Conservation (phyloP, 108 stramenopile species). For the Aurantiochytrium sp. region DNA sequence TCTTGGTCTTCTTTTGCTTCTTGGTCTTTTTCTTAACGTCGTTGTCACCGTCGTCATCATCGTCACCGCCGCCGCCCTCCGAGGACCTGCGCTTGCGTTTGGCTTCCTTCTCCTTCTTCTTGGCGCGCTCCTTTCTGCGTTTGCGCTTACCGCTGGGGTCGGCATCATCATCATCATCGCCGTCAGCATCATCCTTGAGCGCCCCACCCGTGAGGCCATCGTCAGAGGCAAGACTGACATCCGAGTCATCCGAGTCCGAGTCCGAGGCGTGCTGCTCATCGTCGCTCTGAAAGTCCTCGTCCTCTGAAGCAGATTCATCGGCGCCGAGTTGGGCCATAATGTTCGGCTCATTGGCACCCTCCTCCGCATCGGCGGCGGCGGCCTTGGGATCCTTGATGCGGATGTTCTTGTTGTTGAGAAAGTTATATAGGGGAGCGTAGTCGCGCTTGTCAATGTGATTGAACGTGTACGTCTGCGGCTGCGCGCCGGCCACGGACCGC, state of each 20-base stretch:
- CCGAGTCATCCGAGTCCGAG: background rate
- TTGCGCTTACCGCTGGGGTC: background rate
- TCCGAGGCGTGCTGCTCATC: background rate
- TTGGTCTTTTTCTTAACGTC: background rate
- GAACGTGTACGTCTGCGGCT: conserved; percentile 38
- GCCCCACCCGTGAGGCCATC: background rate
- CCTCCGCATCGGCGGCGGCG: background rate
- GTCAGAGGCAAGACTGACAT: background rate
- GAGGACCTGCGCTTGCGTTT: background rate
- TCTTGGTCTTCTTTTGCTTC: background rate
- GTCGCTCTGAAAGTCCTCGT: background rate
- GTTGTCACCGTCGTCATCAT: background rate
- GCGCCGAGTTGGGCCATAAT: background rate
- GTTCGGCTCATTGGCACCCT: background rate
- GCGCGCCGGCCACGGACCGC: conserved; percentile 26
- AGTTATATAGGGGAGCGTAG: conserved; percentile 46
- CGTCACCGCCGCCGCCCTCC: background rate
- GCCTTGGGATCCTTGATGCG: conserved; percentile 80
- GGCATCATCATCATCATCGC: background rate
- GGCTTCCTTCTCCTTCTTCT: background rate
- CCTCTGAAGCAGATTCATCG: background rate
- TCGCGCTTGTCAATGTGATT: conserved; percentile 27
- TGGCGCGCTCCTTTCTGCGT: background rate
- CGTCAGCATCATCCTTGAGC: background rate
- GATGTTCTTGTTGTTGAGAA: conserved; percentile 73